Base-by-base conservation (phyloP, 371 early-diverging fungal genomes). In the Rhizopus delemar region DNA sequence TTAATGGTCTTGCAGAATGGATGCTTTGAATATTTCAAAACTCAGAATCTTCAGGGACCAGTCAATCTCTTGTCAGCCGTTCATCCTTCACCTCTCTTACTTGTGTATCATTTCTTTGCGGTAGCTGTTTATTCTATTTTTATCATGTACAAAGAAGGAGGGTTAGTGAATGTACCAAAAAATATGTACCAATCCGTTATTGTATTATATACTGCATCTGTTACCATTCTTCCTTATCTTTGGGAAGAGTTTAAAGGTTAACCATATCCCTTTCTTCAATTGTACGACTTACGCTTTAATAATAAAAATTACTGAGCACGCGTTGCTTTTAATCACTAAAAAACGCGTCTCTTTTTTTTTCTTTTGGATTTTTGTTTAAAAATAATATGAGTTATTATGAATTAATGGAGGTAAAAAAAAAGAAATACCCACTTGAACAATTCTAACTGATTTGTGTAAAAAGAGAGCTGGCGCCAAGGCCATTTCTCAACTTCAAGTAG, bases 1-100 rank as follows among this genome's bases (percentile, higher is more conserved):
- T 64, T 94, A 60, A 70, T 74, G 16, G 80, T 84, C 5, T 75
- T 97, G 33, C 92, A 93, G 54, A 78, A 89, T 32, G 94, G 92
- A 4, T 93, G 94, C 57, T 95, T 96, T 70, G 85, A 78, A 15
- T 97, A 97, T 68, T 90, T 97, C 65, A 64, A 83, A 54, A 22
- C 22, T 22, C 81, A 87, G 29, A 97, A 96, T 35, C 72, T 88
- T 22, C 68, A 82, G 51, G 93, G 88, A 0, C 98, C 98, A 3
- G 86, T 93, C n/a, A 86, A 90, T 12, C 78, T 97, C 11, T 71
- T 95, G 13, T 90, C 92, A 12, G 95, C 88, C 9, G 62, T 91
- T 33, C 61, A 78, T 15, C 85, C 84, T 7, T 75, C 73, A 39
- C 95, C 95, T 9, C 31, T 81, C 34, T 69, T 89, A 4, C 77